These are phyloP conservation scores for Suhomyces atakaporum DNA, from an alignment of 1,139 yeast genomes.

Conservation along the genomic window DNA sequence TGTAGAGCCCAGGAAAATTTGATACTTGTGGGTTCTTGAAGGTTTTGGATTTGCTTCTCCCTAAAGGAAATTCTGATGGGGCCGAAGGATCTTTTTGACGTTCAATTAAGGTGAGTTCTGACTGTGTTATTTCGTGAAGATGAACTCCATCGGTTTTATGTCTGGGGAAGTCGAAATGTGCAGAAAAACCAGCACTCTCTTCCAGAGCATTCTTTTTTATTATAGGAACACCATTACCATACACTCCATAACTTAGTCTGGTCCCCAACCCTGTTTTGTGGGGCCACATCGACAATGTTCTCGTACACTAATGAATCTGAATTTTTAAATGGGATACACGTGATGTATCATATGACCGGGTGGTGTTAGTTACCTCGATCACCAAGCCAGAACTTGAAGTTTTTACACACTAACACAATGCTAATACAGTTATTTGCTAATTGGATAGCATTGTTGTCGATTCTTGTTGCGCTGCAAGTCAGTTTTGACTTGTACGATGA, in stretches of 20 bases:
- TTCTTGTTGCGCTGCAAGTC: constrained; percentile 3
- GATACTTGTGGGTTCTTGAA: not conserved
- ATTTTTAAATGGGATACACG: not conserved
- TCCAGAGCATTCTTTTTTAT: not conserved
- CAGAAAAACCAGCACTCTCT: not conserved
- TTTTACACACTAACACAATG: too few relatives aligned
- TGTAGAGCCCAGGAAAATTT: constrained; percentile 13
- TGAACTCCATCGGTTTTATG: constrained; percentile 20
- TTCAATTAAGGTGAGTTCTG: constrained; percentile 13
- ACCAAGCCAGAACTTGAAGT: too few relatives aligned
- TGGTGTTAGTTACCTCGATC: too few relatives aligned
- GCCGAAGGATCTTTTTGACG: constrained; percentile 12
- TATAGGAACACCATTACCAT: constrained; percentile 20
- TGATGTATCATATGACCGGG: too few relatives aligned
- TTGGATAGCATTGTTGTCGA: constrained; percentile 1
- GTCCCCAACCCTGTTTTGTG: constrained; percentile 24
- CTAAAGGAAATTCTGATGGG: constrained; percentile 17
- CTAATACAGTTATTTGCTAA: not conserved
- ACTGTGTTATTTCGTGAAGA: constrained; percentile 20
- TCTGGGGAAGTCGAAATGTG: constrained; percentile 30
- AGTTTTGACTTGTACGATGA: constrained; percentile 18
- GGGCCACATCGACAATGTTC: constrained; percentile 25
- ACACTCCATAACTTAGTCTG: constrained; percentile 28
- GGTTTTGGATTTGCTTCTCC: not conserved
- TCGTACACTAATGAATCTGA: not conserved